Base-by-base conservation (phyloP, 148 eudicot genomes). In the Dysphania ambrosioides region DNA sequence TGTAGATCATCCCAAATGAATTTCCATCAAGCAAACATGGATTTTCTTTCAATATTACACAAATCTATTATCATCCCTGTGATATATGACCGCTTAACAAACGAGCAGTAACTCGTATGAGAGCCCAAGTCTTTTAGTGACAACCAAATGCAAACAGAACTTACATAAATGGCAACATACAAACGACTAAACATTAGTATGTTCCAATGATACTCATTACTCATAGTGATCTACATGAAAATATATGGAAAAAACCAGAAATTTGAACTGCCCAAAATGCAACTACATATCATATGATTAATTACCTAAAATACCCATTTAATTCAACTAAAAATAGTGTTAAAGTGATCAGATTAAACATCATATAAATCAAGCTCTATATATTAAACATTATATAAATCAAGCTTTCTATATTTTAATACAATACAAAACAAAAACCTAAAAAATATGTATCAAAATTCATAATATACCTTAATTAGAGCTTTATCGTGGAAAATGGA, bases 161-260 rank as follows among this genome's bases (percentile, higher is more conserved):
- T 56, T 12, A 74, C 31, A 71, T 12, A 0, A 58, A 38, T 2
- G 21, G 23, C 21, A 40, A 55, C 21, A 9, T 8, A 35, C 18
- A 31, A 71, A 19, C 47, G 42, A 21, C 1, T 7, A 30, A 61
- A 42, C 15, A 41, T 44, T 60, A 13, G 24, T n/a, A 35, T n/a
- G 5, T 63, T n/a, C n/a, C n/a, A n/a, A n/a, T n/a, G n/a, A n/a
- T n/a, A n/a, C n/a, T n/a, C n/a, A n/a, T n/a, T n/a, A n/a, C n/a
- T n/a, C n/a, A n/a, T n/a, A n/a, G n/a, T n/a, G 30, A 66, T 66
- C 68, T 38, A 34, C 68, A 19, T 32, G 41, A 64, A 64, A 38
- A 11, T 2, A 0, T 23, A 66, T 24, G 42, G 8, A 6, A 24
- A 5, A 4, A 66, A 38, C 31, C 30, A 66, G 0, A 18, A 34